phyloP scores from a whole-genome alignment of 2,329 filamentous ascomycete genomes.

The Alternaria triticina region DNA sequence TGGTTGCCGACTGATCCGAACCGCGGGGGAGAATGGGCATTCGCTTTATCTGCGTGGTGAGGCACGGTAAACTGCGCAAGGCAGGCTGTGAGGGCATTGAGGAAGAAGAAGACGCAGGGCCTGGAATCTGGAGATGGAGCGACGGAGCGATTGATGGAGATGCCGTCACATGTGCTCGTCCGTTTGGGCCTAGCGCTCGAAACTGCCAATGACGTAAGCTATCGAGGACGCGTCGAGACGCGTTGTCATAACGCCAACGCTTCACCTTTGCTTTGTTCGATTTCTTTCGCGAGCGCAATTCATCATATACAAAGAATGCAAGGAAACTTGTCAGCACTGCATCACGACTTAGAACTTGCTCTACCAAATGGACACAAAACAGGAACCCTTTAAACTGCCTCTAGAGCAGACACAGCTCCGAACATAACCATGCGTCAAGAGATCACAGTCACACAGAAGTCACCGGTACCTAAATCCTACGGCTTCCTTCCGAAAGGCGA shows the following conservation, averaged over 20 bases:
- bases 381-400: background rate
- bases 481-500: constrained; percentile 44
- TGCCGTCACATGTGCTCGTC: background rate
- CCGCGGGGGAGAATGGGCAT: background rate
- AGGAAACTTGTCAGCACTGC: background rate
- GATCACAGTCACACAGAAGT: constrained; percentile 24
- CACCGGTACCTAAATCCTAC: constrained; percentile 38
- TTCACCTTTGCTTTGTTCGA: background rate
- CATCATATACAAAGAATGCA: background rate
- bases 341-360: background rate
- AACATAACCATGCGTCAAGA: constrained; percentile 19
- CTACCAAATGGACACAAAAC: background rate
- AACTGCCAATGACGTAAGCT: background rate
- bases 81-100: background rate
- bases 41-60: background rate
- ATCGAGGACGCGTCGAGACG: background rate
- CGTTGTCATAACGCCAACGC: background rate
- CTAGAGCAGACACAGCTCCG: background rate
- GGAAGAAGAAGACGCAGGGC: background rate
- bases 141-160: background rate
- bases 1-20: constrained; percentile 25
- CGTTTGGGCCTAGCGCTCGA: background rate
- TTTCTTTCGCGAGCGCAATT: background rate
- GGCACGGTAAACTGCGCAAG: background rate
- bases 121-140: background rate